These are phyloP conservation scores for Ogataea allantospora DNA, from an alignment of 805 yeast genomes.

Conservation along the genomic window DNA sequence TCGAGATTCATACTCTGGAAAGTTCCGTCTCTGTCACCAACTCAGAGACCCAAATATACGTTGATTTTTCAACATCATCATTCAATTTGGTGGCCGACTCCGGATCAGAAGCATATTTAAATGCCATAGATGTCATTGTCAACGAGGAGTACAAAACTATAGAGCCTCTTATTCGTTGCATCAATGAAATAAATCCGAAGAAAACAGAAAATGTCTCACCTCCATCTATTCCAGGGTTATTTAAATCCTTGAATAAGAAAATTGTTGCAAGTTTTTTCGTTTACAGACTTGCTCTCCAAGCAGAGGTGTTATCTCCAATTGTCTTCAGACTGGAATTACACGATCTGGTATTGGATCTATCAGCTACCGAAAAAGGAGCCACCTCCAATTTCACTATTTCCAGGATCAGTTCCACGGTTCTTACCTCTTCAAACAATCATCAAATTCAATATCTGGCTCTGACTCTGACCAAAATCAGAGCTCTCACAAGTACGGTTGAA, in stretches of 20 bases:
- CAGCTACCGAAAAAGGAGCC: constrained; percentile 12
- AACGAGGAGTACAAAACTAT: constrained; percentile 26
- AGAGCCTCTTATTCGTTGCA: constrained; percentile 16
- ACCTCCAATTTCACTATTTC: constrained; percentile 10
- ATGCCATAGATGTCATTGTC: constrained; percentile 21
- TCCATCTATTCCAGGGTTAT: not conserved
- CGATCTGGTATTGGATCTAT: constrained; percentile 9
- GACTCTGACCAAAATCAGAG: constrained; percentile 9
- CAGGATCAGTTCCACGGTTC: constrained; percentile 8
- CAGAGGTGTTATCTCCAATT: constrained; percentile 19
- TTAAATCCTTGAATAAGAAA: constrained; percentile 1
- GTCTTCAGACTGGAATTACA: constrained; percentile 19
- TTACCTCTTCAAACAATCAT: constrained; percentile 7
- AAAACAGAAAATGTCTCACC: not conserved
- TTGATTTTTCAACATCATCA: constrained; percentile 17
- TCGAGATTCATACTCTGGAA: constrained; percentile 17
- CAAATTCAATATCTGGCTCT: constrained; percentile 12
- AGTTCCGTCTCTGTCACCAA: constrained; percentile 20
- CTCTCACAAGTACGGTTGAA: constrained; percentile 3
- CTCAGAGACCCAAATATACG: constrained; percentile 22
- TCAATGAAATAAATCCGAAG: not conserved
- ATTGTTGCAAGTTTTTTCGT: constrained; percentile 10
- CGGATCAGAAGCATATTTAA: constrained; percentile 23
- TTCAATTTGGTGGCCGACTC: constrained; percentile 18
- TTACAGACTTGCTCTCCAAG: constrained; percentile 10